Evolutionary conservation across 176 grass and related monocot genomes (phyloP), one percentile per base, ranked within the genome.

Genomic region (Triticum timopheevii): DNA sequence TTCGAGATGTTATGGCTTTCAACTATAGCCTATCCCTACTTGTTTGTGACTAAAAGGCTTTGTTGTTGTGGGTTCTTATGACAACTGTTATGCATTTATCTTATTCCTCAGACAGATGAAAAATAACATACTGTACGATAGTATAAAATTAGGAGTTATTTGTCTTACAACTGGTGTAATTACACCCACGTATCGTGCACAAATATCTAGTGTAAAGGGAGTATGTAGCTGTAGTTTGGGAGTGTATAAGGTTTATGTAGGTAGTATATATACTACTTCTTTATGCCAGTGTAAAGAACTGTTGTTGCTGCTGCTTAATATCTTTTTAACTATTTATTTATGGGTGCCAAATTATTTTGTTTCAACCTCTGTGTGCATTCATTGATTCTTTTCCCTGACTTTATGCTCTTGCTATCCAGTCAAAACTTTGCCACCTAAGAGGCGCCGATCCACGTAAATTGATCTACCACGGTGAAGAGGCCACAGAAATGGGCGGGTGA

Each of bases 401-500:
- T 49, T 68, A 50, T 73, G 80, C 17, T 89, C 11, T 73, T 88
- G 44, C 34, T 63, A 75, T 34, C 67, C 84, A 95, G 93, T 95
- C 93, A 87, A 96, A 92, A 77, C 71, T 92, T 58, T 98, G 96
- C 40, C 89, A 92, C 52, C 67, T 98, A 69, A 95, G 93, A 85
- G 88, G 63, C 69, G 92, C 93, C 7, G 89, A 89, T 85, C 78
- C 91, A 15, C 83, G 80, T 61, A 92, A 91, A 80, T 81, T 98
- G 85, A 69, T 92, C 88, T 88, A 83, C 65, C 92, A 88, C 68
- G 93, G 91, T 49, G 96, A 98, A 86, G 96, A 98, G 84, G 93
- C 93, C 81, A 94, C 93, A 27, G 93, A 98, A 90, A 98, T 98
- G 96, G 96, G 96, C 24, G 96, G 96, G 96, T 98, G 83, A 93